These are phyloP conservation scores for Nicotiana attenuata DNA, from an alignment of 257 asterid species.

Conservation along the genomic window DNA sequence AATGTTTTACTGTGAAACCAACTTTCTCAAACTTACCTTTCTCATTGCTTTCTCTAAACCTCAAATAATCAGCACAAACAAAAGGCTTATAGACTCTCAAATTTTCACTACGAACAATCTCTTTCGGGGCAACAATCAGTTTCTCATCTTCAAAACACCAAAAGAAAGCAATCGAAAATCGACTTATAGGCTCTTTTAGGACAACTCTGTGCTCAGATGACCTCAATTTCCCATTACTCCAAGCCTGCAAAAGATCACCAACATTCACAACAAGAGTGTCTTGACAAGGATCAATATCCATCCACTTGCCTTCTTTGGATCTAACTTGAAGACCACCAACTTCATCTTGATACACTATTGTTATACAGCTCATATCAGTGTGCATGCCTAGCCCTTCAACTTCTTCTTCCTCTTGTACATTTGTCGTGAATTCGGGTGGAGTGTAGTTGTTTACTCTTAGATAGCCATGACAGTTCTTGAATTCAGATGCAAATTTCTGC, in stretches of 20 bases:
- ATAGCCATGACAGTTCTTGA: slow-evolving; percentile 62
- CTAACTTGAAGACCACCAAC: slow-evolving; percentile 67
- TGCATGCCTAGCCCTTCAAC: slow-evolving; percentile 73
- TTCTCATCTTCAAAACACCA: slow-evolving; percentile 81
- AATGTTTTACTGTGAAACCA: slow-evolving; percentile 64
- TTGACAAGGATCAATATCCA: slow-evolving; percentile 50
- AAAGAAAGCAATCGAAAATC: slow-evolving; percentile 62
- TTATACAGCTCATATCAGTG: slow-evolving; percentile 74
- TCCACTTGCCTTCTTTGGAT: slow-evolving; percentile 53
- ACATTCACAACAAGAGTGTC: slow-evolving; percentile 64
- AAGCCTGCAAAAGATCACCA: slow-evolving; percentile 71
- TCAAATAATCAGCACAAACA: slow-evolving; percentile 53
- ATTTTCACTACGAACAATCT: slow-evolving; percentile 33
- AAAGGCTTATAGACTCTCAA: slow-evolving; percentile 45
- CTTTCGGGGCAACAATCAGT: slow-evolving; percentile 47
- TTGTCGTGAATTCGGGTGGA: slow-evolving; percentile 22
- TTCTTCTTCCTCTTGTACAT: slow-evolving; percentile 25
- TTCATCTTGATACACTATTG: slow-evolving; percentile 62
- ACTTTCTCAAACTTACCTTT: slow-evolving; percentile 70
- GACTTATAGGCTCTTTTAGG: slow-evolving; percentile 32
- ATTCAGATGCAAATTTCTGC: slow-evolving; percentile 35
- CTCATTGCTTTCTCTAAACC: slow-evolving; percentile 56
- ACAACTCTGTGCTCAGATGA: slow-evolving; percentile 75
- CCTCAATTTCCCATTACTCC: slow-evolving; percentile 62
- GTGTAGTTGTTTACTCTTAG: slow-evolving; percentile 60